Conservation (phyloP, 805 yeast genomes). For the Barnettozyma sucrosica region DNA sequence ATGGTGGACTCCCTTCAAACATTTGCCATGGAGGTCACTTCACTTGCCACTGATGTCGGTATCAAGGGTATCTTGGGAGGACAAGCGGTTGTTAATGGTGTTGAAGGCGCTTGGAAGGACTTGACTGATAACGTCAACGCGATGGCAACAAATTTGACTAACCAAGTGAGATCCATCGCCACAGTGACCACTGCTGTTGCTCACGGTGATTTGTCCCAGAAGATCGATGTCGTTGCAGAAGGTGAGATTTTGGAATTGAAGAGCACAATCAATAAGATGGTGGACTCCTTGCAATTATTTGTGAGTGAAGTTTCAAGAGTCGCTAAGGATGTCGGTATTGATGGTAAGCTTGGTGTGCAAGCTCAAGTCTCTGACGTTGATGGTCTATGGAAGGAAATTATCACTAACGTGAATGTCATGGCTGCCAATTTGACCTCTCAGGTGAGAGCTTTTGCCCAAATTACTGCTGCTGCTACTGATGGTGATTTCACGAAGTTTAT, state of each 20-base stretch:
- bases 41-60: slow-evolving; percentile 90
- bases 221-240: slow-evolving; percentile 84
- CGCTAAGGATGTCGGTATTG: slow-evolving; percentile 89
- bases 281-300: slow-evolving; percentile 80
- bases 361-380: slow-evolving; percentile 89
- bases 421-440: slow-evolving; percentile 90
- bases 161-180: slow-evolving; percentile 90
- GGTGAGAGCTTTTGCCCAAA: slow-evolving; percentile 89
- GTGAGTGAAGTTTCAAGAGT: slow-evolving; percentile 87
- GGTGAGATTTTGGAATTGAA: slow-evolving; percentile 85
- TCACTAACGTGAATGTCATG: slow-evolving; percentile 89
- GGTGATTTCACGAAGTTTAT: slow-evolving; percentile 88
- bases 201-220: slow-evolving; percentile 86
- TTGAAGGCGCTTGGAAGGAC: slow-evolving; percentile 89
- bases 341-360: slow-evolving; percentile 88
- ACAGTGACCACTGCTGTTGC: slow-evolving; percentile 93
- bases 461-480: slow-evolving; percentile 91
- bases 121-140: slow-evolving; percentile 87
- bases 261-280: slow-evolving; percentile 87
- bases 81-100: slow-evolving; percentile 86
- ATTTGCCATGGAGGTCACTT: slow-evolving; percentile 82
- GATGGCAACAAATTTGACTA: slow-evolving; percentile 86
- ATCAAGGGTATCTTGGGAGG: slow-evolving; percentile 89
- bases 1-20: slow-evolving; percentile 90
- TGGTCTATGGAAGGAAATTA: slow-evolving; percentile 88